Percentiles rank a stretch among this genome's conserved stretches.
These are phyloP conservation scores for Pseudonitzschia delicatissima DNA, from an alignment of 108 stramenopile genomes.

Conservation along the genomic window DNA sequence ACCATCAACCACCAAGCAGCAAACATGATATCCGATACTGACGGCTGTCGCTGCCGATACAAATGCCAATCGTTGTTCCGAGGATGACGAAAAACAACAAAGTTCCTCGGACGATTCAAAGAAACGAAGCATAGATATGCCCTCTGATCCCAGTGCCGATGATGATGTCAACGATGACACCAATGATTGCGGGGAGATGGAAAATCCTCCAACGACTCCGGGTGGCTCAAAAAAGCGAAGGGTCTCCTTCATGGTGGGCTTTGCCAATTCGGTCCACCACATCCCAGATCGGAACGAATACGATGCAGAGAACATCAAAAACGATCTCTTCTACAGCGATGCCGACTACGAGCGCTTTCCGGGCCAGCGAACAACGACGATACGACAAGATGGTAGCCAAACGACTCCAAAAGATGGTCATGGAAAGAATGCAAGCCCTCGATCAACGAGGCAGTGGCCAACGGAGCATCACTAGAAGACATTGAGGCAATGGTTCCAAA, in stretches of 20 bases:
- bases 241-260: neutral
- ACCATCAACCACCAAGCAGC: neutral
- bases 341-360: conserved; percentile 21
- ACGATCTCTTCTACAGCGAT: conserved; percentile 20
- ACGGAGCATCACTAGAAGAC: conserved; percentile 24
- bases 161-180: neutral
- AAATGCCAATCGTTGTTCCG: no score
- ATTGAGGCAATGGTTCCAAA: conserved; percentile 32
- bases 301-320: neutral
- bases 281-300: neutral
- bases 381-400: conserved; percentile 34
- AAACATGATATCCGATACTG: no score
- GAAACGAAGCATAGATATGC: no score
- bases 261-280: neutral
- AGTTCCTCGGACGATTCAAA: no score
- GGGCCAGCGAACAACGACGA: conserved; percentile 17
- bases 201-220: no score
- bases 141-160: neutral
- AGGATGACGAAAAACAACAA: no score
- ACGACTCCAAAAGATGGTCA: conserved; percentile 24
- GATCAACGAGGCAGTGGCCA: conserved; percentile 21
- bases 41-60: no score
- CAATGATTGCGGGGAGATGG: no score
- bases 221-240: neutral
- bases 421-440: conserved; percentile 12